Evolutionary conservation across 2,329 filamentous ascomycete species (phyloP).

Genomic region (Byssochlamys sp.): DNA sequence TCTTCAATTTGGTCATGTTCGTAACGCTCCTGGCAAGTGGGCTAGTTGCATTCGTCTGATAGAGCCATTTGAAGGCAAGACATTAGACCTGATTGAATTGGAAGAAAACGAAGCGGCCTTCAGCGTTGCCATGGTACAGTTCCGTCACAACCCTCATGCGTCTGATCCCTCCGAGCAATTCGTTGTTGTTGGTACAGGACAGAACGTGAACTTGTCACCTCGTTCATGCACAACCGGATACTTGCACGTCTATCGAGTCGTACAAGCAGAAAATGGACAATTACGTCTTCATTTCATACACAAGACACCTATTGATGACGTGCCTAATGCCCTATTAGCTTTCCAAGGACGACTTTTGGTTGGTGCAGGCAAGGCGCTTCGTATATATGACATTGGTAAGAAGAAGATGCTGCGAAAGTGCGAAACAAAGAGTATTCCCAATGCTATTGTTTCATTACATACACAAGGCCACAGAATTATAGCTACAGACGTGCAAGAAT

Average conservation of each 20-base stretch:
- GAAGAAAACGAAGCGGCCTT: slow-evolving; percentile 86
- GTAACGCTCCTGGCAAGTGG: slow-evolving; percentile 76
- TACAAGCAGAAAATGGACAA: slow-evolving; percentile 73
- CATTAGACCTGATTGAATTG: slow-evolving; percentile 66
- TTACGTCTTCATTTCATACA: slow-evolving; percentile 87
- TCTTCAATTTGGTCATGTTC: no score
- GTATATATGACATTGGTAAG: slow-evolving; percentile 87
- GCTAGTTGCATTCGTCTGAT: slow-evolving; percentile 89
- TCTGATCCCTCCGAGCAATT: slow-evolving; percentile 83
- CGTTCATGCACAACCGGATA: slow-evolving; percentile 68
- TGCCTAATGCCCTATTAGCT: slow-evolving; percentile 75
- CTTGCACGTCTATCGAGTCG: slow-evolving; percentile 85
- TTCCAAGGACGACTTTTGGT: slow-evolving; percentile 85
- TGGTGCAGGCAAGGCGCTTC: slow-evolving; percentile 72
- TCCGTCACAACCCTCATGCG: no score
- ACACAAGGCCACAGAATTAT: slow-evolving; percentile 86
- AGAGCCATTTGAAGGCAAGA: slow-evolving; percentile 67
- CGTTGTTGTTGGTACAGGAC: slow-evolving; percentile 86
- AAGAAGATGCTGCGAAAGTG: slow-evolving; percentile 85
- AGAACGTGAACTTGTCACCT: slow-evolving; percentile 73
- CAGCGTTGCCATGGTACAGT: slow-evolving; percentile 72
- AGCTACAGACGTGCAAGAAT: slow-evolving; percentile 84
- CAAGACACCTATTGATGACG: slow-evolving; percentile 85
- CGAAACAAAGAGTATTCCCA: slow-evolving; percentile 66
- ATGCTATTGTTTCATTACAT: slow-evolving; percentile 74